These are phyloP conservation scores for Cladosporium sp. DNA, from an alignment of 2,329 filamentous ascomycete species.

Conservation along the genomic window DNA sequence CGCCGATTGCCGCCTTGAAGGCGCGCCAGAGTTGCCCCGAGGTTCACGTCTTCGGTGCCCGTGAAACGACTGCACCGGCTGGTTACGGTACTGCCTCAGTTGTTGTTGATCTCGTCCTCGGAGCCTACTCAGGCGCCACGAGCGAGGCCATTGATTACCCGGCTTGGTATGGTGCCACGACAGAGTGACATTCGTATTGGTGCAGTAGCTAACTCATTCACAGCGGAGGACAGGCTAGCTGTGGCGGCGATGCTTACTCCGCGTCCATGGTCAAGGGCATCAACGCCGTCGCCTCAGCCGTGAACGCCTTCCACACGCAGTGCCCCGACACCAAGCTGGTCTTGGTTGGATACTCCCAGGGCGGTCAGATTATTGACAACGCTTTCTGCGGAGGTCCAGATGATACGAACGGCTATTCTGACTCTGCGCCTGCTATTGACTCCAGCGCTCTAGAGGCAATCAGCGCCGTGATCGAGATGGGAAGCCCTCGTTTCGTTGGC, in stretches of 20 bases:
- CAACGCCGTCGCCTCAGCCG: constrained; percentile 58
- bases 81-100: constrained; percentile 43
- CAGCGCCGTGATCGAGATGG: constrained; percentile 30
- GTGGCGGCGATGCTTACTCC: constrained; percentile 11
- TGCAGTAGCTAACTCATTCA: constrained; percentile 26
- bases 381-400: constrained; percentile 59
- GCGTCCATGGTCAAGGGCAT: constrained; percentile 48
- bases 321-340: constrained; percentile 27
- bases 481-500: constrained; percentile 56
- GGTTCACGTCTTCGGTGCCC: constrained; percentile 47
- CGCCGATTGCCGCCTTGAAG: constrained; percentile 37
- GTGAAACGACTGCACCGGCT: constrained; percentile 43
- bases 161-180: constrained; percentile 60
- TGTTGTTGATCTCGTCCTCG: constrained; percentile 43
- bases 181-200: constrained; percentile 34
- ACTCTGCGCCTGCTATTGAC: constrained; percentile 27
- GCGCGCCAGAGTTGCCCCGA: constrained; percentile 37
- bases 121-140: constrained; percentile 42
- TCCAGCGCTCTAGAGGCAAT: constrained; percentile 18
- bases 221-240: constrained; percentile 14
- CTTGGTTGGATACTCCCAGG: constrained; percentile 25
- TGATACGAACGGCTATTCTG: constrained; percentile 42
- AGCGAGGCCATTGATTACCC: constrained; percentile 49
- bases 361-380: constrained; percentile 51
- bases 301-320: constrained; percentile 58